Evolutionary conservation across 2,329 filamentous ascomycete species (phyloP), one percentile per base, ranked within the genome.

Genomic region (Aspergillus texensis): DNA sequence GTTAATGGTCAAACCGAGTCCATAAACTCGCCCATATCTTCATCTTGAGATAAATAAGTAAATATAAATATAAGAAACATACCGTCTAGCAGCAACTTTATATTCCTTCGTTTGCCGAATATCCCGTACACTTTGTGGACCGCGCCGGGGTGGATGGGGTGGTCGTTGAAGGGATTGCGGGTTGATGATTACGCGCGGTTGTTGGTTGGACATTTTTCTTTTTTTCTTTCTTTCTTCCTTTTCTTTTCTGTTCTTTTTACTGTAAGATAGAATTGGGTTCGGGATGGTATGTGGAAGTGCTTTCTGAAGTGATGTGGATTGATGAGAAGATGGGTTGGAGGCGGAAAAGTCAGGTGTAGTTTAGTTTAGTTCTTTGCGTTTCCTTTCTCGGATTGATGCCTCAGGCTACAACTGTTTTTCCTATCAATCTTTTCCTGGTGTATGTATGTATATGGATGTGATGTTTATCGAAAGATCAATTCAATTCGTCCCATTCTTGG

Each of bases 21-120:
- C 34, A 57, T 34, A 12, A n/a, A 41, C 9, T 50, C 12, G 6
- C 10, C 4, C 3, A 19, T 21, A 26, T 30, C 24, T 28, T 21
- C 19, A 26, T 53, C 16, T 32, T 16, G 3, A 32, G 32, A 32
- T 32, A 39, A 46, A 21, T 30, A 28, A 39, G 0, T 19, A 32
- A 50, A 34, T 32, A 24, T 24, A 53, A 16, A 14, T 39, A 16
- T 10, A 21, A 19, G 4, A 4, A 55, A 68, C 71, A 30, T 68
- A 80, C 78, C 72, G 71, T 57, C 78, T 72, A 30, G 77, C 75
- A 63, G 75, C 75, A 62, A 65, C 61, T 63, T 79, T 79, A 66
- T 80, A 80, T 66, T 77, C 74, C 60, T 74, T 77, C n/a, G 78
- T 80, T 63, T 78, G 67, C 52, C 76, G 75, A 46, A 80, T 76